phyloP scores from a whole-genome alignment of 305 asterid species.

The Fraxinus angustifolia region DNA sequence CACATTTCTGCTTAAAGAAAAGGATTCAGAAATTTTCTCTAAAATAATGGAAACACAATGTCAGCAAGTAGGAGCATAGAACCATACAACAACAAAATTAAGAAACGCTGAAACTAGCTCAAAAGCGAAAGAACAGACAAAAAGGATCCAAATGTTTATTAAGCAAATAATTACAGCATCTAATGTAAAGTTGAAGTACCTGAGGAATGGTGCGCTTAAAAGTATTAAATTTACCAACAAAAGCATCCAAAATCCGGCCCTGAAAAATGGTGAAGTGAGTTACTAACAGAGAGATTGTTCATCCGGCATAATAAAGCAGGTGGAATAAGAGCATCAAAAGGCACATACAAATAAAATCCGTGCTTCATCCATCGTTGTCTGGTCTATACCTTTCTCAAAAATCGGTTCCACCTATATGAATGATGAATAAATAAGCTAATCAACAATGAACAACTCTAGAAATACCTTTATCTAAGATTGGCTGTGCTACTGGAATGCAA shows the following conservation, averaged over 20 bases:
- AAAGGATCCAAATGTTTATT: slow-evolving; percentile 1
- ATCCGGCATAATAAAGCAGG: slow-evolving; percentile 17
- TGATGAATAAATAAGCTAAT: background rate
- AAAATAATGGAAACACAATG: background rate
- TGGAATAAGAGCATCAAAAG: slow-evolving; percentile 16
- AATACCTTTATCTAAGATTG: background rate
- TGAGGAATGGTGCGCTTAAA: slow-evolving; percentile 96
- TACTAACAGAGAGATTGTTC: slow-evolving; percentile 16
- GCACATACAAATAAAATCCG: slow-evolving; percentile 75
- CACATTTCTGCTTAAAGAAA: background rate
- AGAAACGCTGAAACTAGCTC: background rate
- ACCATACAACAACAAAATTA: background rate
- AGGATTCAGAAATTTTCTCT: background rate
- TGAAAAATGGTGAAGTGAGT: slow-evolving; percentile 29
- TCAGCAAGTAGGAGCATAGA: background rate
- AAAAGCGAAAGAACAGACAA: background rate
- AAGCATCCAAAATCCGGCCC: slow-evolving; percentile 99
- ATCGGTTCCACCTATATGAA: slow-evolving; percentile 81
- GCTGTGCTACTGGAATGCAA: background rate
- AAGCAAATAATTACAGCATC: background rate
- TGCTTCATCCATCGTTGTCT: slow-evolving; percentile 94
- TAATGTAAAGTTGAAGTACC: slow-evolving; percentile 43
- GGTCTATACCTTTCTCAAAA: slow-evolving; percentile 95
- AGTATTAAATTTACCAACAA: slow-evolving; percentile 95
- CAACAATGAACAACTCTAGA: background rate